Base-by-base conservation (phyloP, 345 rosid genomes). In the Rhodamnia argentea region DNA sequence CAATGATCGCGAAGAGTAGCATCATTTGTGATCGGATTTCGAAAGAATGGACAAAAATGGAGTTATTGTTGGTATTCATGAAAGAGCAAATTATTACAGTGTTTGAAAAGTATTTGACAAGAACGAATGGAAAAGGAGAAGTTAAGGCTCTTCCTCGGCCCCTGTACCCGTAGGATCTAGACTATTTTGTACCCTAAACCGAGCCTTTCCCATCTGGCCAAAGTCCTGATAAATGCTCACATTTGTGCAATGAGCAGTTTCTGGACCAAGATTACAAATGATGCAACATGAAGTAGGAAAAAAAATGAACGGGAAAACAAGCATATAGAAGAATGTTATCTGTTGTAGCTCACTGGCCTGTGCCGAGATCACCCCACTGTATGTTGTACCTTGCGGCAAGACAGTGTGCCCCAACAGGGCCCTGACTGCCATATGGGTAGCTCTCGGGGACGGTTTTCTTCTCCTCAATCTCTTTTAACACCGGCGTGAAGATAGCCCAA, bases 341-440 rank as follows among this genome's bases (percentile, higher is more conserved):
- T 37, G 47, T 18, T 37, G 81, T 70, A 70, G 82, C 52, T 89
- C 88, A 94, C 83, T 89, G 93, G 52, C 94, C 96, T 74, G 90
- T 22, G 74, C 91, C 84, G 15, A 95, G 87, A 84, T 95, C 99
- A 37, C 99, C 99, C 99, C 99, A 96, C 82, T 90, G 92, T 50
- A 96, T 94, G 15, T 94, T 95, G 90, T 96, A 90, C 89, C 92
- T 94, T 52, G 98, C 98, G 7, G 98, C 96, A 59, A 96, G 98
- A 89, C 94, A 93, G 88, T 94, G 99, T 86, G 98, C 99, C 60
- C 96, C 96, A 1, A 95, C 97, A 32, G 99, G 98, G 82, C 99
- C 99, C 57, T 96, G 95, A 85, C 99, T 95, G 27, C 99, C 96
- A 10, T 94, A 95, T 40, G 98, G 98, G 84, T 96, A 95, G 91